Evolutionary conservation across 108 stramenopile species (phyloP).

Genomic region (Bacterosira constricta): DNA sequence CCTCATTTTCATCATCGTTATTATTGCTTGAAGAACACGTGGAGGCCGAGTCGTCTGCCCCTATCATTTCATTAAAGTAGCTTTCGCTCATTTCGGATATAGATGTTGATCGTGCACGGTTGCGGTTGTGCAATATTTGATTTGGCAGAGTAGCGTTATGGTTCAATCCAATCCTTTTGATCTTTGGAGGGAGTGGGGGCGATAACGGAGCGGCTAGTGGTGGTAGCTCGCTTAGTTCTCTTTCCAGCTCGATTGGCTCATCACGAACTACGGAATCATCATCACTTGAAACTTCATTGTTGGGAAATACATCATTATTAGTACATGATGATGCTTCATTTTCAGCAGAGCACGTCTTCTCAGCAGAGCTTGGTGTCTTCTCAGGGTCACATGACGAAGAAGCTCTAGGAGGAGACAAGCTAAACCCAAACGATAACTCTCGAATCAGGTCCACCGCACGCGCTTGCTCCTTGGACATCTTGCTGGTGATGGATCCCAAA

Average conservation of each 20-base stretch:
- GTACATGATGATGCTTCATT: neutral
- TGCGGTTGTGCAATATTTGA: slow-evolving; percentile 22
- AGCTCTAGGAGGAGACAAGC: no score
- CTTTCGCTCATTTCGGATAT: slow-evolving; percentile 35
- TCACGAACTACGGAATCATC: neutral
- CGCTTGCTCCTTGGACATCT: neutral
- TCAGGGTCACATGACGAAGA: neutral
- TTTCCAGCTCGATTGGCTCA: neutral
- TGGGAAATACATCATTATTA: neutral
- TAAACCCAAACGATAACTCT: slow-evolving; percentile 25
- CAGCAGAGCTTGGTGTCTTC: slow-evolving; percentile 1
- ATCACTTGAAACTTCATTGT: neutral
- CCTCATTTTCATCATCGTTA: neutral
- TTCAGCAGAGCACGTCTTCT: neutral
- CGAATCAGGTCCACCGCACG: slow-evolving; percentile 16
- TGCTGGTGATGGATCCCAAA: neutral
- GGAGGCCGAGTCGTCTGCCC: neutral
- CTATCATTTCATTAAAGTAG: neutral
- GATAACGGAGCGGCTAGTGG: neutral
- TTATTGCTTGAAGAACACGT: neutral
- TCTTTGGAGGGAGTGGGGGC: slow-evolving; percentile 25
- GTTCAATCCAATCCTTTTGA: slow-evolving; percentile 9
- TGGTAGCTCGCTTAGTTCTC: neutral
- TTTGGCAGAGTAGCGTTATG: neutral
- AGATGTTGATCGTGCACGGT: slow-evolving; percentile 25